Evolutionary conservation across 164 flowering plant genomes (phyloP), one percentile per base, ranked within the genome.

Genomic region (Hamamelis virginiana): DNA sequence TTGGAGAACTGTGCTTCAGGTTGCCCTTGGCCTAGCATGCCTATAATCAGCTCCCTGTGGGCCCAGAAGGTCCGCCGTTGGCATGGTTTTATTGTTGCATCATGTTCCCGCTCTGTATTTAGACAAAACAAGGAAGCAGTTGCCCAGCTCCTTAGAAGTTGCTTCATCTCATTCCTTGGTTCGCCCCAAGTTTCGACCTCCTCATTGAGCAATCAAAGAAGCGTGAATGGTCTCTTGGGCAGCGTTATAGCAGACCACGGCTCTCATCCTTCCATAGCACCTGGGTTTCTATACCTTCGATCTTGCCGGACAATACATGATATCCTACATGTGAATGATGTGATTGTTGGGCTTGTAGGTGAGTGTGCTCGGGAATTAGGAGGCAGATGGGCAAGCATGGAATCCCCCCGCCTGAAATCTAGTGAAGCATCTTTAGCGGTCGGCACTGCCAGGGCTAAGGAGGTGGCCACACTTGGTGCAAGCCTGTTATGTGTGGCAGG

Each of bases 61-160:
- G 90, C 87, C 16, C 97, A 94, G 59, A 94, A 94, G 77, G 87
- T 84, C 38, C 87, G 85, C 41, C 91, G 97, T 1, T 92, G 95
- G 95, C 89, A 86, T 67, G 79, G 92, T 69, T 92, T 86, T 74
- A 87, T 94, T 46, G 87, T 91, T 16, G 80, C 76, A 14, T 75
- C 91, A 1, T 86, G 90, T 62, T 82, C 89, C 25, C 87, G 84
- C 5, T 78, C 96, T 25, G 86, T 88, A 16, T 89, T 94, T 80
- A 80, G 79, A 69, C 89, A 84, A 75, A 81, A 85, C 76, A 78
- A 72, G 27, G 90, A 87, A 45, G 96, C 95, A 10, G 85, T 88
- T 48, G 78, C 83, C 48, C 97, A 94, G 80, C 92, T 91, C 57
- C 80, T 91, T 9, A 79, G 86, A 71, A 86, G 90, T 71, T 89